Percentiles rank a stretch among this genome's conserved stretches.
Evolutionary conservation across 352 stramenopile genomes (phyloP).

Genomic region (Phytophthora fragariae): DNA sequence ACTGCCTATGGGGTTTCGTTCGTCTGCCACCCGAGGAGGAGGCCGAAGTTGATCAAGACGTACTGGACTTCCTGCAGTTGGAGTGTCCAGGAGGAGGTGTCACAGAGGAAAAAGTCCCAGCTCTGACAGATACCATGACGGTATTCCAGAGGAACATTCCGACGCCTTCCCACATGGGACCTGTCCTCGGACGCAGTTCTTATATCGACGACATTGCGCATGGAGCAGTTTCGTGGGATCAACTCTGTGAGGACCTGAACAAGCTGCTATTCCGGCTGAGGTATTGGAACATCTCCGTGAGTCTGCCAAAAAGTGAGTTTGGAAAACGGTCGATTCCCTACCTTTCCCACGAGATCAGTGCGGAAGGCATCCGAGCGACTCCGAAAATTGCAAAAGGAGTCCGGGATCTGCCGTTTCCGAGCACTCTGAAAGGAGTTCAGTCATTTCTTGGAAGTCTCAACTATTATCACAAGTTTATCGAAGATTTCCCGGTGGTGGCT

Average conservation of each 20-base stretch:
- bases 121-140: background rate
- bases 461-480: no score
- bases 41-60: background rate
- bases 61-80: no score
- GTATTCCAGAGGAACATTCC: constrained; percentile 2
- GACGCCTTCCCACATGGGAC: background rate
- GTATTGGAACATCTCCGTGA: constrained; percentile 10
- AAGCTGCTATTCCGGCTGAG: background rate
- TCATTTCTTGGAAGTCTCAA: no score
- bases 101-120: background rate
- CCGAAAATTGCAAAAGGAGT: no score
- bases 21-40: background rate
- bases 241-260: constrained; percentile 4
- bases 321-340: no score
- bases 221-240: background rate
- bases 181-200: constrained; percentile 9
- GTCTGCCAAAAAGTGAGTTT: constrained; percentile 14
- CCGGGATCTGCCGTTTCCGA: no score
- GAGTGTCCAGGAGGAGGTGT: no score
- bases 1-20: constrained; percentile 25
- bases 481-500: no score
- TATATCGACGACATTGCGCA: constrained; percentile 17
- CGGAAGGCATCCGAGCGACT: no score
- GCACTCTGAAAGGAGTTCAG: no score
- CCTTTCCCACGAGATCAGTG: no score